Base-by-base conservation (phyloP, 257 asterid genomes). In the Eustoma russellianum region DNA sequence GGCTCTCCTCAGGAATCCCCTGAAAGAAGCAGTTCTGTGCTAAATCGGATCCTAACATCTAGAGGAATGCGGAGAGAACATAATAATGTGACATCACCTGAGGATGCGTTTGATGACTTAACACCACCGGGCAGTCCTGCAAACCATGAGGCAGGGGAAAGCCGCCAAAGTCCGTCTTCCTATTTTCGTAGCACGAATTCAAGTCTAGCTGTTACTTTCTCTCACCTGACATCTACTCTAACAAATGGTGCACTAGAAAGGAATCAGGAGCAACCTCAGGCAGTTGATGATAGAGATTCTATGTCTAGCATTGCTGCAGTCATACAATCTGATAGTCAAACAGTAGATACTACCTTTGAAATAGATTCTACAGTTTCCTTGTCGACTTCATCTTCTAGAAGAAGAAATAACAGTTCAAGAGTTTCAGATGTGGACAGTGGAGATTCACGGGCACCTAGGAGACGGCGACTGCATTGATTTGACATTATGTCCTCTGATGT, bases 281-380 rank as follows among this genome's bases (percentile, higher is more conserved):
- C 77, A 0, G 78, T 75, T 7, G 95, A 89, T 33, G 99, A 92
- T 53, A 73, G 99, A 75, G 95, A 85, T 60, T 88, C 97, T 0
- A 71, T 88, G 9, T 92, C 99, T 3, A 92, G 99, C 69, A 85
- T 92, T 53, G 99, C 99, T 47, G 99, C 99, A 48, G 95, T 83
- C 33, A 88, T 92, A 70, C 99, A 88, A 52, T 92, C 99, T 0
- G 99, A 88, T 81, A 83, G 95, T 59, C 95, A 85, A 55, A 92
- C 99, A 2, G 64, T 88, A 53, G 99, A 92, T 48, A 92, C 85
- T 41, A 93, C 95, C 3, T 63, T 86, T 9, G 99, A 92, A 60
- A 88, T 83, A 16, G 94, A 88, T 64, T 92, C 99, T 17, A 84
- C 77, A 0, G 94, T 87, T 41, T 78, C 98, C 3, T 76, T 79